Percentiles rank a stretch among this genome's conserved stretches.
These are phyloP conservation scores for Tylopilus sp. DNA, from an alignment of 768 basidiomycete genomes.

Conservation along the genomic window DNA sequence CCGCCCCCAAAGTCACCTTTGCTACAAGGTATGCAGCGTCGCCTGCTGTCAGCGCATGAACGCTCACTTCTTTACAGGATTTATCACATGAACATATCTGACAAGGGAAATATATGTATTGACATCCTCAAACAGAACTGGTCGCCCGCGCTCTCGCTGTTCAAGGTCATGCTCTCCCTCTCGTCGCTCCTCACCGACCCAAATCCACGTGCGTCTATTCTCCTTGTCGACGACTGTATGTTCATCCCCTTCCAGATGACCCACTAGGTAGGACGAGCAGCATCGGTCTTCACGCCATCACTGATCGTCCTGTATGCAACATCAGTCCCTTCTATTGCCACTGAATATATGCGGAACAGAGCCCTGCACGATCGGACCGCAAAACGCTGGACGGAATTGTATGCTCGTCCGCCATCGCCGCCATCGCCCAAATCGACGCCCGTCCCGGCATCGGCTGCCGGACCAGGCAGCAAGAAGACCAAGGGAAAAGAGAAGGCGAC, in stretches of 20 bases:
- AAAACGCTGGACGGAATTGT: constrained; percentile 70
- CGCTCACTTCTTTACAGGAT: constrained; percentile 45
- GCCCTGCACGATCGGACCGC: constrained; percentile 74
- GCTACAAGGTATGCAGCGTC: constrained; percentile 54
- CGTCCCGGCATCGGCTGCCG: constrained; percentile 7
- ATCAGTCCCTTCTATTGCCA: constrained; percentile 68
- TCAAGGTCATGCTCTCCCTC: constrained; percentile 92
- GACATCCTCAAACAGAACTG: constrained; percentile 93
- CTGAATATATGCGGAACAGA: constrained; percentile 62
- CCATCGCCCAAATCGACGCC: constrained; percentile 16
- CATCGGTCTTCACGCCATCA: background rate
- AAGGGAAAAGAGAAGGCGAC: constrained; percentile 37
- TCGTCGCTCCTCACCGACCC: constrained; percentile 92
- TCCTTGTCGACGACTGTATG: background rate
- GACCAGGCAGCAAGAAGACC: constrained; percentile 15
- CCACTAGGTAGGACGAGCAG: constrained; percentile 52
- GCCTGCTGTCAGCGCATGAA: background rate
- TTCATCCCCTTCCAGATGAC: constrained; percentile 47
- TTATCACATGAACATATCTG: constrained; percentile 89
- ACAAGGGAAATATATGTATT: constrained; percentile 76
- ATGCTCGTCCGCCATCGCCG: constrained; percentile 49
- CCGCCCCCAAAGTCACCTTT: constrained; percentile 74
- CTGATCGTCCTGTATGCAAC: background rate
- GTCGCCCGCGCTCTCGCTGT: constrained; percentile 91
- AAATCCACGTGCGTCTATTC: constrained; percentile 70